A percentile compares a stretch with the other conserved stretches of the same genome.
These are phyloP conservation scores for Talaromyces verruculosus DNA, from an alignment of 2,329 filamentous ascomycete genomes.

Conservation along the genomic window DNA sequence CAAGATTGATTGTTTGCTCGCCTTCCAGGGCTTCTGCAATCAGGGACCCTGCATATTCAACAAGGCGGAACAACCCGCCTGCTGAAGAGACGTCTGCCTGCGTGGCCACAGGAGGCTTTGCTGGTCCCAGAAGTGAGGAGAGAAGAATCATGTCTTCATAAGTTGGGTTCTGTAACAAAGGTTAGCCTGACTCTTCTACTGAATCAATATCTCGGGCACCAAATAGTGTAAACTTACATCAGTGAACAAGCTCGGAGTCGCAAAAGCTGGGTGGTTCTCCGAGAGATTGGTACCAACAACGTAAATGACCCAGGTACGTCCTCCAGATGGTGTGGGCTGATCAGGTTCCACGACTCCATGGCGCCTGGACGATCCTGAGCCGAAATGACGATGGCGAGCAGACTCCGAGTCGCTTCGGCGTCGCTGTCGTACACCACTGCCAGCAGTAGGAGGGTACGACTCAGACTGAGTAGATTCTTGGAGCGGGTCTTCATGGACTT, in stretches of 20 bases:
- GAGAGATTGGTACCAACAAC: constrained; percentile 69
- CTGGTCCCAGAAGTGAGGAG: constrained; percentile 65
- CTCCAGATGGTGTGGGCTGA: constrained; percentile 49
- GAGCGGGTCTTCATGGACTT: constrained; percentile 41
- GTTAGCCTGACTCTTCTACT: constrained; percentile 7
- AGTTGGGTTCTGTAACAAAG: constrained; percentile 54
- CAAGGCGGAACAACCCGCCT: constrained; percentile 60
- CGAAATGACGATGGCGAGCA: constrained; percentile 55
- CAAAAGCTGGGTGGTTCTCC: constrained; percentile 68
- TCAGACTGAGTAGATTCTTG: constrained; percentile 41
- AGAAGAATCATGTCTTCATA: constrained; percentile 72
- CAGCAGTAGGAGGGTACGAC: constrained; percentile 35
- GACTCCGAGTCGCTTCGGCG: constrained; percentile 61
- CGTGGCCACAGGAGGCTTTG: constrained; percentile 66
- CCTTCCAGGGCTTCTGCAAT: constrained; percentile 51
- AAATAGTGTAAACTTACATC: constrained; percentile 52
- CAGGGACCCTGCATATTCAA: constrained; percentile 43
- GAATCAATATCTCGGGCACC: not conserved
- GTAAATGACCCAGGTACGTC: constrained; percentile 70
- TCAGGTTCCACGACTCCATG: constrained; percentile 66
- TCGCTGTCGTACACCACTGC: constrained; percentile 49
- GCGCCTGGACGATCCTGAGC: constrained; percentile 61
- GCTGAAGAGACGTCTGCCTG: constrained; percentile 64
- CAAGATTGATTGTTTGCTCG: constrained; percentile 35
- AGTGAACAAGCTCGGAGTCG: constrained; percentile 68